Conservation (phyloP, 192 early-diverging fungal genomes). For the Backusella morwellensis region DNA sequence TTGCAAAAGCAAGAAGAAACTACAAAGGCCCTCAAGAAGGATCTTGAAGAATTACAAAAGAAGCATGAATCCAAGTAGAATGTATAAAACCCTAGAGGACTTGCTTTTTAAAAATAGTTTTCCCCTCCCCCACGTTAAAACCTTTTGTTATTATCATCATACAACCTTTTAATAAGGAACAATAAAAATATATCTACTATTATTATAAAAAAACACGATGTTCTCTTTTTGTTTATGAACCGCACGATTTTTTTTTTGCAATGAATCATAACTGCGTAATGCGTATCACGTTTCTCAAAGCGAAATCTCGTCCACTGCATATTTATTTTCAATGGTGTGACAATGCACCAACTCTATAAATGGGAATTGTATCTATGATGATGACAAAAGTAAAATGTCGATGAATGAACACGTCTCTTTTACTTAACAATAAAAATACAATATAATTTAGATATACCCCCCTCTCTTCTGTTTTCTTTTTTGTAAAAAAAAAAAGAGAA, state of each 20-base stretch:
- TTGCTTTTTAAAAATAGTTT: background rate
- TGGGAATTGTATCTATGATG: too few relatives aligned
- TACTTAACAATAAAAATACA: too few relatives aligned
- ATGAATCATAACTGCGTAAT: background rate
- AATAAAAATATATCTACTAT: background rate
- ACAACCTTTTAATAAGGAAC: background rate
- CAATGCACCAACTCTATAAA: background rate
- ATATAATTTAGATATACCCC: background rate
- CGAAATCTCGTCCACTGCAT: background rate
- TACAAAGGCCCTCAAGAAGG: slow-evolving; percentile 22
- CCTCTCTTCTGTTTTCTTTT: background rate
- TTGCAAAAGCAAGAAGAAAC: slow-evolving; percentile 33
- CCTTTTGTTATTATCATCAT: background rate
- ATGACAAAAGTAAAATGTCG: too few relatives aligned
- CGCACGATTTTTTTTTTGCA: background rate
- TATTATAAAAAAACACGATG: too few relatives aligned
- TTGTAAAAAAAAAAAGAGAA: background rate
- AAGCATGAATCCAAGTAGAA: slow-evolving; percentile 15
- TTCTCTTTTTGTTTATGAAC: background rate
- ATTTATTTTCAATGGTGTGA: background rate
- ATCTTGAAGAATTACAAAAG: slow-evolving; percentile 29
- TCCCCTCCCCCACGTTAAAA: background rate
- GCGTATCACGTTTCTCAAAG: slow-evolving; percentile 1
- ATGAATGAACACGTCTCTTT: too few relatives aligned
- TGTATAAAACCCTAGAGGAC: background rate